Evolutionary conservation across 164 flowering plant species (phyloP).

Genomic region (Liriodendron chinense): DNA sequence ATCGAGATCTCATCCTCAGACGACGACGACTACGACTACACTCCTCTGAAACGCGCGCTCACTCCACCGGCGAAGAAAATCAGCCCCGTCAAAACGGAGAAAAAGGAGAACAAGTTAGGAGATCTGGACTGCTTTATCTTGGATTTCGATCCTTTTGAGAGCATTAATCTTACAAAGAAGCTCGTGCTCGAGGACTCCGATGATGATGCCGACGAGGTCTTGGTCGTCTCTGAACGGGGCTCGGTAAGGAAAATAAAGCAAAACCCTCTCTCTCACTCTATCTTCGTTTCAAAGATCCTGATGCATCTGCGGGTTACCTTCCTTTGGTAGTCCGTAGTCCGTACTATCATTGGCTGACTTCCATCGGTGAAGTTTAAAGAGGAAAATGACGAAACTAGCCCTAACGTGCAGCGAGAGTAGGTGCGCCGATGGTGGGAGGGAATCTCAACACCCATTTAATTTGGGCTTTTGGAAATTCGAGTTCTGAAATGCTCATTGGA

Average conservation of each 20-base stretch:
- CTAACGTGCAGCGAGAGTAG: no score
- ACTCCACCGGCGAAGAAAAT: neutral
- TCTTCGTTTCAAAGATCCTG: neutral
- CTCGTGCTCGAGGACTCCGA: slow-evolving; percentile 17
- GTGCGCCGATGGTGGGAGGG: no score
- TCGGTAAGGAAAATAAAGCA: slow-evolving; percentile 12
- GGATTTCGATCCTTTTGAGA: slow-evolving; percentile 37
- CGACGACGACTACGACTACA: neutral
- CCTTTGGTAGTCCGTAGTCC: neutral
- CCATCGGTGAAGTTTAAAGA: no score
- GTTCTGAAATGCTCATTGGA: no score
- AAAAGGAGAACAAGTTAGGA: neutral
- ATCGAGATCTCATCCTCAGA: slow-evolving; percentile 9
- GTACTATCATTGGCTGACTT: no score
- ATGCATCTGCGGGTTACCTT: neutral
- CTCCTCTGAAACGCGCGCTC: neutral
- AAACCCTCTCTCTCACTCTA: neutral
- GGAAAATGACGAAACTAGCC: no score
- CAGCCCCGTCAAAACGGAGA: slow-evolving; percentile 1
- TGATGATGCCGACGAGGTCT: slow-evolving; percentile 14
- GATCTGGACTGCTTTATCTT: slow-evolving; percentile 38
- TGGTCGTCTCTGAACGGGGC: slow-evolving; percentile 17
- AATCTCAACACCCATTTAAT: no score
- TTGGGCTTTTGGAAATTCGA: no score
- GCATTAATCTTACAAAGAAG: slow-evolving; percentile 8